Conservation (phyloP, 2,329 filamentous ascomycete species). For the Pochonia chlamydosporia region DNA sequence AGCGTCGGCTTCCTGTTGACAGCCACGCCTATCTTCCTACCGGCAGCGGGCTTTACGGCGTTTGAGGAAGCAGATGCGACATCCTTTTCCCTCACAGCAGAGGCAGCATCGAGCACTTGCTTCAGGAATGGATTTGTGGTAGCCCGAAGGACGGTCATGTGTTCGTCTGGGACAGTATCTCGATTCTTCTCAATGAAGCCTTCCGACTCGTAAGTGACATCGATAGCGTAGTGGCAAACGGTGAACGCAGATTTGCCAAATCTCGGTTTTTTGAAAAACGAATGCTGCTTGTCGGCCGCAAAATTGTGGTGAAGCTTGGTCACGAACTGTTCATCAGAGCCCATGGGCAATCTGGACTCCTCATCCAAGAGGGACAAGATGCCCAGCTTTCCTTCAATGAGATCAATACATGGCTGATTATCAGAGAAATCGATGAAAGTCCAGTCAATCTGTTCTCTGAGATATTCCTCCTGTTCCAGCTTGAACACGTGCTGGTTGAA, state of each 20-base stretch:
- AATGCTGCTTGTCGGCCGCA: conserved; percentile 81
- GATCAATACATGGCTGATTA: conserved; percentile 97
- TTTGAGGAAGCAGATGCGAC: conserved; percentile 55
- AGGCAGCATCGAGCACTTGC: conserved; percentile 78
- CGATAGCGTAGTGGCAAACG: conserved; percentile 95
- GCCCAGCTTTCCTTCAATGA: conserved; percentile 95
- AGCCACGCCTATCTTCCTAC: conserved; percentile 83
- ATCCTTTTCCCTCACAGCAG: conserved; percentile 86
- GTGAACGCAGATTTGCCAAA: conserved; percentile 98
- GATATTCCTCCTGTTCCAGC: conserved; percentile 95
- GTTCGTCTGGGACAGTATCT: conserved; percentile 96
- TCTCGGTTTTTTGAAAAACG: conserved; percentile 97
- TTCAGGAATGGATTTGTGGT: conserved; percentile 82
- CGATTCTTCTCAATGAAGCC: conserved; percentile 99
- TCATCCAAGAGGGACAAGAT: conserved; percentile 90
- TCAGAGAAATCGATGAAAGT: conserved; percentile 99
- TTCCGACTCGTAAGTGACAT: conserved; percentile 97
- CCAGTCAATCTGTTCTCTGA: conserved; percentile 96
- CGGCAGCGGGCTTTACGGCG: conserved; percentile 74
- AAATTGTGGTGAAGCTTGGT: conserved; percentile 96
- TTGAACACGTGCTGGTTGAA: conserved; percentile 99
- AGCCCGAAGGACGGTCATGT: conserved; percentile 84
- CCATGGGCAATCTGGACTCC: conserved; percentile 94
- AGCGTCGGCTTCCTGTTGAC: conserved; percentile 95
- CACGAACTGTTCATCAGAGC: conserved; percentile 93